Evolutionary conservation across 495 filamentous ascomycete genomes (phyloP), one percentile per base, ranked within the genome.

Genomic region (Jackrogersella multiformis): DNA sequence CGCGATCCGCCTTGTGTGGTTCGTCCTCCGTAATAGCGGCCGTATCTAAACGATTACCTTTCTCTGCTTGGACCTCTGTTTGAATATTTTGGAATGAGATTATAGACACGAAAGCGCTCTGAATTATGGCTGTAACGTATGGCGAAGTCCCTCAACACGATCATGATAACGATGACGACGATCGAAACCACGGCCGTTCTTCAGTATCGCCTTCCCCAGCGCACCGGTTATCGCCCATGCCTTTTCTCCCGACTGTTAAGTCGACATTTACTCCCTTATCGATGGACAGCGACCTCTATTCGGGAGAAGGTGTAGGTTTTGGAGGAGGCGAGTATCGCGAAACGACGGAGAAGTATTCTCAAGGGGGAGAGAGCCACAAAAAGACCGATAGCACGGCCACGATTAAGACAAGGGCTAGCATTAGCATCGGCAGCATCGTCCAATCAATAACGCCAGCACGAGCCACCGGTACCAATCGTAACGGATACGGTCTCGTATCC

Each of bases 261-360:
- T 73, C 77, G 23, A 71, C 76, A 12, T 78, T 79, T 56, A 82
- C 81, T 44, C 80, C 80, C n/a, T 61, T 83, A 42, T 81, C 80
- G 9, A 76, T 82, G 76, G 73, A 77, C 59, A 74, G 72, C 60
- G 68, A 77, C 39, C 68, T 75, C 12, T 76, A 76, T 45, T 53
- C 57, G n/a, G 36, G 36, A 32, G 21, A 52, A 41, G 39, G 32
- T 5, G 34, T 18, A 28, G 51, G 49, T 23, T 38, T 26, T 24
- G 64, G 45, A 23, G 62, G 51, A 35, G 60, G 18, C 15, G 59
- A 48, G 34, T 21, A 30, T 28, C 41, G 34, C 21, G 41, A 64
- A 38, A 18, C 41, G 5, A 32, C 20, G 28, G 59, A 41, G 53
- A 49, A 28, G 45, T 28, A 45, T 62, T 65, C 60, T 34, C 66